phyloP scores from a whole-genome alignment of 2,329 filamentous ascomycete genomes.

The Westerdykella ornata region DNA sequence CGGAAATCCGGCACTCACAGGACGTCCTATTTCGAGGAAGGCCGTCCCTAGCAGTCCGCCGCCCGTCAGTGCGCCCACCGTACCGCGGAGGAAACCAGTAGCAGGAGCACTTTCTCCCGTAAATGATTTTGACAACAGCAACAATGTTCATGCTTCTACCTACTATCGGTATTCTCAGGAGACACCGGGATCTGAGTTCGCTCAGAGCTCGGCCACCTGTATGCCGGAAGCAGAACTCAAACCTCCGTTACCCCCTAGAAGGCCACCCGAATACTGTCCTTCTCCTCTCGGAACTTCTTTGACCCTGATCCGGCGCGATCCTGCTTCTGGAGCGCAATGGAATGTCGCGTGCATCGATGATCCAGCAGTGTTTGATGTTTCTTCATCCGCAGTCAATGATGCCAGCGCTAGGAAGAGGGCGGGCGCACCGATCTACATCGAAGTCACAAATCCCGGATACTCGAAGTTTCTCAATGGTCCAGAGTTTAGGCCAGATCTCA shows the following conservation, averaged over 20 bases:
- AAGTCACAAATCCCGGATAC: slow-evolving; percentile 56
- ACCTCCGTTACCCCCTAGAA: slow-evolving; percentile 16
- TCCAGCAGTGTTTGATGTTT: slow-evolving; percentile 40
- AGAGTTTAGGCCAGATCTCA: slow-evolving; percentile 8
- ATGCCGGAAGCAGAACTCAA: slow-evolving; percentile 9
- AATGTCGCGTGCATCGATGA: slow-evolving; percentile 47
- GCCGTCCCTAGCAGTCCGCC: slow-evolving; percentile 15
- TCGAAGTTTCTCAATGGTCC: slow-evolving; percentile 45
- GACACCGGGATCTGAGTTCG: neutral
- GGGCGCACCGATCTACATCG: slow-evolving; percentile 45
- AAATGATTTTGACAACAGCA: slow-evolving; percentile 19
- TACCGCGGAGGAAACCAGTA: slow-evolving; percentile 23
- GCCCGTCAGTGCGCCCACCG: slow-evolving; percentile 2
- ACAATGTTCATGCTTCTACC: slow-evolving; percentile 23
- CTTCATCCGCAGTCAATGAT: slow-evolving; percentile 37
- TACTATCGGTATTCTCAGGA: slow-evolving; percentile 11
- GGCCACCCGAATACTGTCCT: slow-evolving; percentile 14
- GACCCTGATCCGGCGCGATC: slow-evolving; percentile 48
- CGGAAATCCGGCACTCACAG: neutral
- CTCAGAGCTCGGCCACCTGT: neutral
- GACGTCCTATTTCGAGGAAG: slow-evolving; percentile 27
- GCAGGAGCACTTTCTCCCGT: slow-evolving; percentile 23
- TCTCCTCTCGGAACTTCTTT: slow-evolving; percentile 24
- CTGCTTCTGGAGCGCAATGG: slow-evolving; percentile 45
- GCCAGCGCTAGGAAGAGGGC: slow-evolving; percentile 28